These are phyloP conservation scores for Candida alai DNA, from an alignment of 805 yeast species.

Conservation along the genomic window DNA sequence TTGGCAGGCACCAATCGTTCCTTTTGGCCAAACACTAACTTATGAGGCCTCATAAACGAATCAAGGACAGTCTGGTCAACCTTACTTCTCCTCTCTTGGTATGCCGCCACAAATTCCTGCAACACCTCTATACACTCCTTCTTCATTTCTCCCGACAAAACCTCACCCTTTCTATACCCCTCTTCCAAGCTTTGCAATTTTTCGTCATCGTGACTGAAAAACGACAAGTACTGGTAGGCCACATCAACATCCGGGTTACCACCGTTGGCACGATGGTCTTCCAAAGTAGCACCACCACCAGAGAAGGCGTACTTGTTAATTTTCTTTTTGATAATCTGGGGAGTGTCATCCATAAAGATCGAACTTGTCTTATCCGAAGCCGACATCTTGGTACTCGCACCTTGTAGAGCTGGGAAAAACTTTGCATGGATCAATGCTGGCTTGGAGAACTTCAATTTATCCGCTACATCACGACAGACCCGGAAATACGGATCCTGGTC, in stretches of 20 bases:
- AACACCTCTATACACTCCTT: slow-evolving; percentile 75
- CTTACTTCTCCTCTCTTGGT: slow-evolving; percentile 73
- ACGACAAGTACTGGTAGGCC: slow-evolving; percentile 86
- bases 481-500: slow-evolving; percentile 99
- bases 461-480: slow-evolving; percentile 96
- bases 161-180: slow-evolving; percentile 72
- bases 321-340: slow-evolving; percentile 88
- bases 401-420: slow-evolving; percentile 98
- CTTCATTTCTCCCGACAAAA: slow-evolving; percentile 92
- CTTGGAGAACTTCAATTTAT: slow-evolving; percentile 82
- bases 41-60: slow-evolving; percentile 80
- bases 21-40: slow-evolving; percentile 67
- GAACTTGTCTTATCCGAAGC: slow-evolving; percentile 90
- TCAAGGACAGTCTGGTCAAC: slow-evolving; percentile 61
- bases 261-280: slow-evolving; percentile 86
- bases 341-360: slow-evolving; percentile 91
- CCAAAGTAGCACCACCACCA: slow-evolving; percentile 85
- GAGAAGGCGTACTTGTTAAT: slow-evolving; percentile 95
- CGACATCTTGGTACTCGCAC: slow-evolving; percentile 94
- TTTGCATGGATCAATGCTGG: slow-evolving; percentile 91
- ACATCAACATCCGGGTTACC: slow-evolving; percentile 96
- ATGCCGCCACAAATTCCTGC: slow-evolving; percentile 72
- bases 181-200: slow-evolving; percentile 59
- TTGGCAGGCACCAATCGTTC: slow-evolving; percentile 73
- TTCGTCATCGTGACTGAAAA: slow-evolving; percentile 86